Conservation (phyloP, 1,284 basidiomycete species). For the Rugosomyces carneus region DNA sequence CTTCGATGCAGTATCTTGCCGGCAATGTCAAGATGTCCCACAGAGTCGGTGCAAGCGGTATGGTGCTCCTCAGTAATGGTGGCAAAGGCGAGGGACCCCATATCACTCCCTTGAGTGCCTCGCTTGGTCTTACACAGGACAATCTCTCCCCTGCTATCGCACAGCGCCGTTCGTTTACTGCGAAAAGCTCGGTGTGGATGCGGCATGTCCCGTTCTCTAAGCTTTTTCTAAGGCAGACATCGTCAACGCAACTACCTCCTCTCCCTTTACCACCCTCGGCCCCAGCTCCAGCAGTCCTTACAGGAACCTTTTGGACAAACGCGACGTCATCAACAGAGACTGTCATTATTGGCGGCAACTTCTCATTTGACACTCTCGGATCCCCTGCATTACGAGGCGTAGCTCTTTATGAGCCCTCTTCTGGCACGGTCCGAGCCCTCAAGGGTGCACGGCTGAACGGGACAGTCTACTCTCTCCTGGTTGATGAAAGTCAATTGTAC, state of each 20-base stretch:
- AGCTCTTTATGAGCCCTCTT: conserved; percentile 66
- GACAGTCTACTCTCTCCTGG: conserved; percentile 66
- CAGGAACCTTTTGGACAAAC: conserved; percentile 90
- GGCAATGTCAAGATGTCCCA: conserved; percentile 53
- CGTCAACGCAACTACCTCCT: conserved; percentile 31
- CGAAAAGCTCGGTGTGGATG: conserved; percentile 42
- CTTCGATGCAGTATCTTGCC: conserved; percentile 54
- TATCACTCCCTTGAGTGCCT: conserved; percentile 52
- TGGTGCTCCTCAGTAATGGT: conserved; percentile 66
- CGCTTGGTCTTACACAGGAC: conserved; percentile 36
- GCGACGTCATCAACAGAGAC: conserved; percentile 58
- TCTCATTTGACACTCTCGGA: conserved; percentile 53
- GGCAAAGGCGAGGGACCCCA: conserved; percentile 40
- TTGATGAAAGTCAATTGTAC: conserved; percentile 63
- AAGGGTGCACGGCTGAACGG: conserved; percentile 60
- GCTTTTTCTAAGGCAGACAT: conserved; percentile 48
- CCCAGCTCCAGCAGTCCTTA: conserved; percentile 74
- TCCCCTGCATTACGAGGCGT: conserved; percentile 50
- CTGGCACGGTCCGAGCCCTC: conserved; percentile 50
- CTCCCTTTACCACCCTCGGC: conserved; percentile 53
- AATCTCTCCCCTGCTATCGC: conserved; percentile 22
- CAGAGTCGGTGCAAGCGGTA: conserved; percentile 63
- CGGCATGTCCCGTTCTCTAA: conserved; percentile 39
- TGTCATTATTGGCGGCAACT: conserved; percentile 87
- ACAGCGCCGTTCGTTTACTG: conserved; percentile 34